Base-by-base conservation (phyloP, 345 rosid genomes). In the Eucalyptus marginata region DNA sequence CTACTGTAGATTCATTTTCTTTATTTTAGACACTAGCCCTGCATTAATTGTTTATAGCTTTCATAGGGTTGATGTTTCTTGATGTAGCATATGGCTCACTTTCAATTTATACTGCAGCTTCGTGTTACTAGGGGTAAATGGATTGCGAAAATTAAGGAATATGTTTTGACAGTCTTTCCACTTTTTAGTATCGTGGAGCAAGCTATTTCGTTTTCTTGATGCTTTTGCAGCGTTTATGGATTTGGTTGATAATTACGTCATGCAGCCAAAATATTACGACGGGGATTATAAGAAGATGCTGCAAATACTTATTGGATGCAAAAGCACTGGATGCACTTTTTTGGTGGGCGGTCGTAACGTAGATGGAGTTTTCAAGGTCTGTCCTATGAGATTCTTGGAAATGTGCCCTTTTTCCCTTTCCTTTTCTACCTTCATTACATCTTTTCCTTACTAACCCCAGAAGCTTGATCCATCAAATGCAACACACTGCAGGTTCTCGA, bases 261-360 rank as follows among this genome's bases (percentile, higher is more conserved):
- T 49, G 79, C 83, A 97, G 99, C 94, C 97, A 43, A 98, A 97
- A 90, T 98, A 98, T 93, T 98, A 96, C 76, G 94, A 93, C 51
- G 98, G 98, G 44, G 91, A 93, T 91, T 64, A 89, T 84, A 89
- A 88, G 84, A 95, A 92, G 93, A 98, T 98, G 99, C 64, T 95
- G 81, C 96, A 95, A 89, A 90, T 94, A 84, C 96, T 98, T 51
- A 89, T 88, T 64, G 93, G 91, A 89, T 97, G 99, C 95, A 94
- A 95, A 91, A 91, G 88, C 89, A 94, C 94, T 40, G 98, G 98
- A 89, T 96, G 99, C 95, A 92, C 90, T 87, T 97, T 98, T 90
- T 93, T 96, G 88, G 99, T 98, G 66, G 99, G 94, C 86, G 98
- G 99, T 83, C 98, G 99, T 80, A 90, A 90, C 71, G 93, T 97